Conservation (phyloP, 2,329 filamentous ascomycete species). For the Arthrinium puccinioides region DNA sequence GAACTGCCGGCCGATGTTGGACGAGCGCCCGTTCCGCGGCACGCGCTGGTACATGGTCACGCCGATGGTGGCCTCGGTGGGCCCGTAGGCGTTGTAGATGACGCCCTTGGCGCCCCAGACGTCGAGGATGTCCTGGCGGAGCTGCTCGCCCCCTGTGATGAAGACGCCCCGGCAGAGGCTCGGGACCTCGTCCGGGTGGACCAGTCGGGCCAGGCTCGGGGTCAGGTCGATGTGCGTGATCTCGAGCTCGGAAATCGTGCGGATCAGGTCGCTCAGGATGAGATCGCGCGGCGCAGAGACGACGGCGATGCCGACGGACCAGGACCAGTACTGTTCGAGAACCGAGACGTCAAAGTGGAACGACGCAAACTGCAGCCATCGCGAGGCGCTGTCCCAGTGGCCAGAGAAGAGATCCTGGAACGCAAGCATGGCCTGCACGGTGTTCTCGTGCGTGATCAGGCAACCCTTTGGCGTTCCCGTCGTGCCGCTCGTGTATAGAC, state of each 20-base stretch:
- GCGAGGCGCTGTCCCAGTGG: constrained; percentile 66
- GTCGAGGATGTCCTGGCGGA: constrained; percentile 85
- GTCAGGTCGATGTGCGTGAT: constrained; percentile 93
- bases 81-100: constrained; percentile 90
- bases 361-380: constrained; percentile 89
- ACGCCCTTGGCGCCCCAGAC: constrained; percentile 72
- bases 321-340: constrained; percentile 91
- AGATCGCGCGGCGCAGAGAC: constrained; percentile 77
- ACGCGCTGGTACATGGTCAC: constrained; percentile 86
- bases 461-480: constrained; percentile 85
- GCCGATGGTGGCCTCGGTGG: constrained; percentile 88
- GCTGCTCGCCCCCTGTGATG: constrained; percentile 83
- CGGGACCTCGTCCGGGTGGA: constrained; percentile 75
- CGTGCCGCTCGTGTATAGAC: constrained; percentile 81
- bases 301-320: constrained; percentile 82
- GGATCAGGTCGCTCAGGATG: constrained; percentile 74
- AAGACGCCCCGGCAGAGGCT: constrained; percentile 77
- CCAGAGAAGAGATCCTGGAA: constrained; percentile 72
- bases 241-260: constrained; percentile 59
- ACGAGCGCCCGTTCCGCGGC: constrained; percentile 67
- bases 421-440: constrained; percentile 81
- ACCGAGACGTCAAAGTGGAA: constrained; percentile 94
- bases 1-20: constrained; percentile 84
- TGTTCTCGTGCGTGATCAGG: constrained; percentile 80
- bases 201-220: constrained; percentile 72